Percentiles rank a stretch among this genome's conserved stretches.
phyloP scores from a whole-genome alignment of 148 eudicot genomes.

The Cornus controversa region DNA sequence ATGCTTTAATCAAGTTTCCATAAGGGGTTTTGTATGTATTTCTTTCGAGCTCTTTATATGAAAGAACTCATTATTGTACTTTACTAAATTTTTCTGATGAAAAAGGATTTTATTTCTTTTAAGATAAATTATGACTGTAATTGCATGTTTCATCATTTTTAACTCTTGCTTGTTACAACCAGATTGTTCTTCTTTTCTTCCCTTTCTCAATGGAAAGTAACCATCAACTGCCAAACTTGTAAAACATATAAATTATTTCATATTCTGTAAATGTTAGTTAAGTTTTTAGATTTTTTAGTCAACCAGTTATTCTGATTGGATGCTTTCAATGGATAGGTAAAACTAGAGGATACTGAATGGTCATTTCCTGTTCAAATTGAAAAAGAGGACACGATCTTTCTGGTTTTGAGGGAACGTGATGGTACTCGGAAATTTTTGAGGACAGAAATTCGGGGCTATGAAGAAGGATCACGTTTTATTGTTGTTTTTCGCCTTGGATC shows the following conservation, averaged over 20 bases:
- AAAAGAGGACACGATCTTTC: slow-evolving; percentile 79
- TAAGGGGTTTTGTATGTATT: no score
- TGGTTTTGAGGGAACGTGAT: slow-evolving; percentile 54
- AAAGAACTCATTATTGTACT: no score
- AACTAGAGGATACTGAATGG: slow-evolving; percentile 73
- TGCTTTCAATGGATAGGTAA: slow-evolving; percentile 43
- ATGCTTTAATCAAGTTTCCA: no score
- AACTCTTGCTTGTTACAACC: no score
- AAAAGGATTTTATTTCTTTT: no score
- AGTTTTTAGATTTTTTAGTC: not conserved
- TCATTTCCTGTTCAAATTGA: slow-evolving; percentile 77
- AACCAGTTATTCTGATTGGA: not conserved
- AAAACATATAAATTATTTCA: not conserved
- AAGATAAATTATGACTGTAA: no score
- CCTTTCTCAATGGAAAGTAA: no score
- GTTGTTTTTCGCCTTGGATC: slow-evolving; percentile 93
- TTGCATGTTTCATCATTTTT: no score
- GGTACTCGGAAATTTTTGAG: slow-evolving; percentile 53
- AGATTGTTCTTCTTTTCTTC: no score
- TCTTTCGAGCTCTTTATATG: no score
- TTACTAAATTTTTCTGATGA: no score
- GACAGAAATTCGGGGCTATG: slow-evolving; percentile 89
- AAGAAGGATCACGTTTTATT: slow-evolving; percentile 96
- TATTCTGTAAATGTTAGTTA: not conserved
- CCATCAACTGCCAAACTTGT: no score